These are phyloP conservation scores for Saposhnikovia divaricata DNA, from an alignment of 129 eudicot genomes.

Conservation along the genomic window DNA sequence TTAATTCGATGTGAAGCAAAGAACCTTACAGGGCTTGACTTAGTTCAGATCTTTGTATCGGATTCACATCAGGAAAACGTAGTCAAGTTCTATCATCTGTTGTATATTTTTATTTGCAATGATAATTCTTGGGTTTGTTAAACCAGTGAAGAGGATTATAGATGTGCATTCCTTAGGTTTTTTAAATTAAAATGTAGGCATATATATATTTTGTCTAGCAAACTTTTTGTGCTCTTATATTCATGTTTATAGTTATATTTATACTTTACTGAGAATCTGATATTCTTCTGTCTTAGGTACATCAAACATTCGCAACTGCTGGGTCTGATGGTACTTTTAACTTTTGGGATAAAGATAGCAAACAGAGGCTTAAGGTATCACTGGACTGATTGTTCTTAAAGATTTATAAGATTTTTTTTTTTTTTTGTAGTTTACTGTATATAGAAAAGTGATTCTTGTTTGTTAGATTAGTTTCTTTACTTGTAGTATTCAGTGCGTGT, in stretches of 20 bases:
- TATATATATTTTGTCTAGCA: not conserved
- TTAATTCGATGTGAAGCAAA: too few species aligned
- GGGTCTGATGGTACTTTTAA: too few species aligned
- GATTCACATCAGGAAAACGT: too few species aligned
- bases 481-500: too few species aligned
- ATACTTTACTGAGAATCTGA: too few species aligned
- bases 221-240: not conserved
- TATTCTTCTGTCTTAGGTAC: too few species aligned
- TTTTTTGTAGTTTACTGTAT: not conserved
- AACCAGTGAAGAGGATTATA: not conserved
- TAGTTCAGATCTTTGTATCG: too few species aligned
- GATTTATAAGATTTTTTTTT: not conserved
- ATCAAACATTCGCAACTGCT: too few species aligned
- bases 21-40: too few species aligned
- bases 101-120: not conserved
- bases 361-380: slow-evolving; percentile 51
- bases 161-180: not conserved
- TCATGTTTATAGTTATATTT: not conserved
- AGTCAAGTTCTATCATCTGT: too few species aligned
- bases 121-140: not conserved
- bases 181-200: too few species aligned
- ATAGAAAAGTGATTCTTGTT: not conserved
- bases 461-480: not conserved
- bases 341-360: too few species aligned
- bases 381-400: not conserved